Evolutionary conservation across 805 yeast genomes (phyloP), one percentile per base, ranked within the genome.

Genomic region (Ogataea methanolica): DNA sequence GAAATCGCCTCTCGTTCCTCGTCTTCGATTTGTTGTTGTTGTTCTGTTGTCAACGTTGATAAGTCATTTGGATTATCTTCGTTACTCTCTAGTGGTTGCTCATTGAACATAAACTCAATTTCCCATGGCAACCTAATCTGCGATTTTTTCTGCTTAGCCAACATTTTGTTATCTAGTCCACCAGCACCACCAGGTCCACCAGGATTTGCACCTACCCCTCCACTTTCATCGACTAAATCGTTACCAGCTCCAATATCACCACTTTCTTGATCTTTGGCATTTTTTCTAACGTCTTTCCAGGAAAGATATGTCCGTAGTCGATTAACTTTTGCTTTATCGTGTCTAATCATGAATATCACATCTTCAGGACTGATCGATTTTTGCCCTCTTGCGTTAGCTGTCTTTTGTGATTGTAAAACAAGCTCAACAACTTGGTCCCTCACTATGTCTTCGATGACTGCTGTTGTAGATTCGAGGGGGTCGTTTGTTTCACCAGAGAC

Each of bases 211-310:
- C 41, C 46, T 3, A 69, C 74, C 15, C 71, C 75, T 9, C 70
- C 71, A 14, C 63, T 69, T 22, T 66, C 69, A 29, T 66, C 70
- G 23, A 66, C 50, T 41, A 66, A 49, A 45, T 66, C 69, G 36
- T 64, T 65, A 15, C 69, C 68, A 2, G 63, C 61, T 12, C 65
- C 67, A 35, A 66, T 52, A 22, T 65, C 85, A 5, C 85, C 85
- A 21, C 50, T 63, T 56, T 79, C 83, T 59, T 77, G 81, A 47
- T 79, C 84, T 54, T 74, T 77, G 36, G 83, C 82, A 62, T 79
- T 79, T 54, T 94, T 94, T 44, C 99, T 82, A 39, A 94, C 90
- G 64, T 94, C 99, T 59, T 94, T 94, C 99, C 99, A 94, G 1
- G 96, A 85, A 22, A 94, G 69, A 59, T 94, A 94, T 0, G 97